These are phyloP conservation scores for Aegilops sharonensis DNA, from an alignment of 176 grass and related monocot genomes.

Conservation along the genomic window DNA sequence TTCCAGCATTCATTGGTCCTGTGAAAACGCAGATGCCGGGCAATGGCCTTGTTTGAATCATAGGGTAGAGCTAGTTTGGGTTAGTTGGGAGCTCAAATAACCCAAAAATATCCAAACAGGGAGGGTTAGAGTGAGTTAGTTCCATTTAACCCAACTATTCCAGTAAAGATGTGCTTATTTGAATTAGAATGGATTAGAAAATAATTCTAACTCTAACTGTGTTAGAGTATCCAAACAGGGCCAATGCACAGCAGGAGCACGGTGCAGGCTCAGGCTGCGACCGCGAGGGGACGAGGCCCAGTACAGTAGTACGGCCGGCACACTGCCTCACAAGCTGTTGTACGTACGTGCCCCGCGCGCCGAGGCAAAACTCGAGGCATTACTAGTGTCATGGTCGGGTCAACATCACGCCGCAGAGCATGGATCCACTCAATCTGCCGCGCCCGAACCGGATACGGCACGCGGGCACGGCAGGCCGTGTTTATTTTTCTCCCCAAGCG, in stretches of 20 bases:
- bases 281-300: too few relatives aligned
- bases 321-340: background rate
- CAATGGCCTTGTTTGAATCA: background rate
- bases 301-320: background rate
- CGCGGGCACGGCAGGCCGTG: background rate
- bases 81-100: too few relatives aligned
- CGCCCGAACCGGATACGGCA: background rate
- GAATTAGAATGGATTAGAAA: too few relatives aligned
- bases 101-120: too few relatives aligned
- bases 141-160: too few relatives aligned
- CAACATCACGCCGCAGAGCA: background rate
- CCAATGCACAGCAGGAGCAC: background rate
- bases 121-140: too few relatives aligned
- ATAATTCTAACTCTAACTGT: too few relatives aligned
- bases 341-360: background rate
- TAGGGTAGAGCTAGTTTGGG: too few relatives aligned
- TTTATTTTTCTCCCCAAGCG: background rate
- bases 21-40: background rate
- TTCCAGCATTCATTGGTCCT: background rate
- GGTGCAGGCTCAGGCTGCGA: background rate
- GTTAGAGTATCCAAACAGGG: too few relatives aligned
- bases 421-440: conserved; percentile 17
- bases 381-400: conserved; percentile 5
- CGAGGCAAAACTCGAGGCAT: background rate
- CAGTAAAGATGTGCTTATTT: too few relatives aligned